Evolutionary conservation across 192 early-diverging fungal species (phyloP).

Genomic region (Entomortierella chlamydospora): DNA sequence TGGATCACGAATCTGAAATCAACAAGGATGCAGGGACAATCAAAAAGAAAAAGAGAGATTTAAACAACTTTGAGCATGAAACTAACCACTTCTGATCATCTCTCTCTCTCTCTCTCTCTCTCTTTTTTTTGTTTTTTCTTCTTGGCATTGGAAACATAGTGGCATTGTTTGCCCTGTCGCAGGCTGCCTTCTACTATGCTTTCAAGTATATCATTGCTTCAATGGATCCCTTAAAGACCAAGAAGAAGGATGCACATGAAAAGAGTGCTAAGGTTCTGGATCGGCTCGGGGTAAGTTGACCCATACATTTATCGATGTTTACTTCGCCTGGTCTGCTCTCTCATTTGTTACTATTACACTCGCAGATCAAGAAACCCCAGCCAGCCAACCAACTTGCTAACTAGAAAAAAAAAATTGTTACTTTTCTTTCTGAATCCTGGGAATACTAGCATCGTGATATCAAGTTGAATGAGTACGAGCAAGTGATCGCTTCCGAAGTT

Average conservation of each 20-base stretch:
- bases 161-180: constrained; percentile 86
- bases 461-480: constrained; percentile 92
- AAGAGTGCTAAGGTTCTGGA: constrained; percentile 78
- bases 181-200: constrained; percentile 88
- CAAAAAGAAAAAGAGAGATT: too few relatives aligned
- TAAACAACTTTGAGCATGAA: too few relatives aligned
- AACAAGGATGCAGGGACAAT: too few relatives aligned
- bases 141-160: constrained; percentile 50
- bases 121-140: background rate
- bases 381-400: too few relatives aligned
- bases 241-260: constrained; percentile 79
- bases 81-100: too few relatives aligned
- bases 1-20: too few relatives aligned
- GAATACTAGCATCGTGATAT: constrained; percentile 63
- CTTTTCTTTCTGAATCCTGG: too few relatives aligned
- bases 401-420: too few relatives aligned
- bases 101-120: background rate
- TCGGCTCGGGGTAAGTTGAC: constrained; percentile 75
- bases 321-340: background rate
- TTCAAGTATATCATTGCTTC: constrained; percentile 86
- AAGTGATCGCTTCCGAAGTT: constrained; percentile 93
- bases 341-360: background rate
- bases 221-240: constrained; percentile 76
- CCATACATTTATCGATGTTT: too few relatives aligned
- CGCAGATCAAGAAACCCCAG: background rate